Percentiles rank a stretch among this genome's conserved stretches.
phyloP scores from a whole-genome alignment of 805 yeast genomes.

The Yamadazyma insecticola region DNA sequence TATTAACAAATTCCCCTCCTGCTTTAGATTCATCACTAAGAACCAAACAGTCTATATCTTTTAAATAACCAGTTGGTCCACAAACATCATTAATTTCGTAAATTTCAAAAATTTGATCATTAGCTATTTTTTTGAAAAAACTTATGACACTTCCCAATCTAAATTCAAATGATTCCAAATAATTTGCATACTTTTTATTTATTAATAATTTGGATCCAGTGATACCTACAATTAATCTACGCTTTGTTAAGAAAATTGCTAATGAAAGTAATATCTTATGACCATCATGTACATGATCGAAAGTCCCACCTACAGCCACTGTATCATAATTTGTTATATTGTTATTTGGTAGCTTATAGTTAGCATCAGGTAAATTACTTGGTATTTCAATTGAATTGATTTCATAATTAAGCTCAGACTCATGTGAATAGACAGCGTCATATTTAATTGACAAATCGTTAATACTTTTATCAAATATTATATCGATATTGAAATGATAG shows the following conservation, averaged over 20 bases:
- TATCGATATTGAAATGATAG: slow-evolving; percentile 24
- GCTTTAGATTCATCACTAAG: slow-evolving; percentile 73
- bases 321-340: slow-evolving; percentile 13
- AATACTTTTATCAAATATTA: slow-evolving; percentile 19
- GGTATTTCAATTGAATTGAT: too few species aligned
- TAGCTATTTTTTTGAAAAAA: slow-evolving; percentile 40
- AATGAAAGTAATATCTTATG: slow-evolving; percentile 81
- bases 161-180: slow-evolving; percentile 51
- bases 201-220: slow-evolving; percentile 70
- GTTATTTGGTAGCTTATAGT: neutral
- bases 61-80: slow-evolving; percentile 85
- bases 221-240: slow-evolving; percentile 69
- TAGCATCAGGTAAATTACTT: neutral
- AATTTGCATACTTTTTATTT: slow-evolving; percentile 70
- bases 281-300: slow-evolving; percentile 95
- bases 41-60: slow-evolving; percentile 72
- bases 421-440: too few species aligned
- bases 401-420: too few species aligned
- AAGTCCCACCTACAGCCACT: slow-evolving; percentile 88
- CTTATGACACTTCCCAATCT: slow-evolving; percentile 44
- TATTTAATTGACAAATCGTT: too few species aligned
- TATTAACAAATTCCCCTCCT: slow-evolving; percentile 75
- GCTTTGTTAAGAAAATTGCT: slow-evolving; percentile 56
- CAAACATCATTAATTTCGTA: slow-evolving; percentile 76
- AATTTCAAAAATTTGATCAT: slow-evolving; percentile 49